Conservation (phyloP, 148 eudicot species). For the Drosera capensis region DNA sequence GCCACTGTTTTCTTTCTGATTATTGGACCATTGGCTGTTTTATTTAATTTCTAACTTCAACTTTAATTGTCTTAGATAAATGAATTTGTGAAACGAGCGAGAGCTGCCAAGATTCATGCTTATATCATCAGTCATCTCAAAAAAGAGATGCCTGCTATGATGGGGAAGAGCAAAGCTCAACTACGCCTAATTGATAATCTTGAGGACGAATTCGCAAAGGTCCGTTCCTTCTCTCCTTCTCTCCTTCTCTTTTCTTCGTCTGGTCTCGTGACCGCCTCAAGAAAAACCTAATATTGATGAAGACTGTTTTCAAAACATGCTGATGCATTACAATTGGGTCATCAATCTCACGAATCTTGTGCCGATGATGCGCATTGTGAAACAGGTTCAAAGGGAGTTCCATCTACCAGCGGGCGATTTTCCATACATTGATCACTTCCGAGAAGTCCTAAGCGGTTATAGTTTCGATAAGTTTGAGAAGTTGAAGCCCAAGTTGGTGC, state of each 20-base stretch:
- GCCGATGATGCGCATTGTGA: no score
- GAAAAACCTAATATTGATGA: no score
- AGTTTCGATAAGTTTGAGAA: conserved; percentile 62
- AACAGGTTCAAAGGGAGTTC: conserved; percentile 62
- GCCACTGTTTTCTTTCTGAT: no score
- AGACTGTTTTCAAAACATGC: no score
- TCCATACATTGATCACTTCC: conserved; percentile 51
- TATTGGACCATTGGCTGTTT: no score
- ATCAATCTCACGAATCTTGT: no score
- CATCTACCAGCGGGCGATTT: conserved; percentile 77
- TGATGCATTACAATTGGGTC: no score
- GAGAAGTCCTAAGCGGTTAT: conserved; percentile 51
- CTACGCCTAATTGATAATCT: conserved; percentile 77
- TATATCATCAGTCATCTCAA: conserved; percentile 77
- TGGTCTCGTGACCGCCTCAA: neutral
- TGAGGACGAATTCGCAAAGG: conserved; percentile 64
- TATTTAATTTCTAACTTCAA: no score
- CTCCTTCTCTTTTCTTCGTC: neutral
- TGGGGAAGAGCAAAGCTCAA: conserved; percentile 73
- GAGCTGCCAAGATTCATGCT: conserved; percentile 91
- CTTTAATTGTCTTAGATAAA: conserved; percentile 36
- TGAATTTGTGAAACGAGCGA: conserved; percentile 85
- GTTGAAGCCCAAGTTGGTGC: conserved; percentile 53
- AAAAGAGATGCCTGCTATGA: conserved; percentile 85
- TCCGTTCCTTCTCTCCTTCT: conserved; percentile 4